phyloP scores from a whole-genome alignment of 352 stramenopile genomes.

The Pythium diclinum region DNA sequence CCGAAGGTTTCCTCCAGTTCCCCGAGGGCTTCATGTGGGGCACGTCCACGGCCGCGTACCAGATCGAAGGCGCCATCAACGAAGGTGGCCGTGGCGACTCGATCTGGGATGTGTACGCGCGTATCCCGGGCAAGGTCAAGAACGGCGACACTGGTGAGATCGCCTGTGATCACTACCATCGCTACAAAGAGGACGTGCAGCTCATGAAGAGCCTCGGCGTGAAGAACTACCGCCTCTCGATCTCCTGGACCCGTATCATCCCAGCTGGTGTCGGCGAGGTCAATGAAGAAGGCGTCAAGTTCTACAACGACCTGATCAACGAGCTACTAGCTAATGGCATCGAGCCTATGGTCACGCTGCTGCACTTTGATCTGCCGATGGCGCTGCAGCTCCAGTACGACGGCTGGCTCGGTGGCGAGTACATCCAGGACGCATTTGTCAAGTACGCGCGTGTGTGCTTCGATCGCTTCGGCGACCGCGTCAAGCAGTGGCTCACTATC shows the following conservation, averaged over 20 bases:
- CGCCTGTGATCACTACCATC: slow-evolving; percentile 91
- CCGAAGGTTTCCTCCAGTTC: slow-evolving; percentile 31
- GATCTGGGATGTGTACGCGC: slow-evolving; percentile 92
- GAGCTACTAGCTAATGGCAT: slow-evolving; percentile 71
- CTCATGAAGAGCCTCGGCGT: slow-evolving; percentile 88
- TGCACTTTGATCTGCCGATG: slow-evolving; percentile 94
- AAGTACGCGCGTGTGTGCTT: slow-evolving; percentile 84
- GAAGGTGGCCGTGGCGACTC: slow-evolving; percentile 75
- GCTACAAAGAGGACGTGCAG: slow-evolving; percentile 85
- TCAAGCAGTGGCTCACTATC: slow-evolving; percentile 93
- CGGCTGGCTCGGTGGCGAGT: slow-evolving; percentile 45
- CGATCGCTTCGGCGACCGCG: slow-evolving; percentile 89
- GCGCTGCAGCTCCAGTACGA: slow-evolving; percentile 53
- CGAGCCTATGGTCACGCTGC: slow-evolving; percentile 89
- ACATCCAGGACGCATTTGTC: slow-evolving; percentile 68
- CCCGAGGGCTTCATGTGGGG: slow-evolving; percentile 79
- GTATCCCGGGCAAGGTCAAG: slow-evolving; percentile 48
- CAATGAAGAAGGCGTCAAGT: slow-evolving; percentile 82
- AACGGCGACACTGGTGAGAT: slow-evolving; percentile 55
- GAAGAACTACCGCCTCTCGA: slow-evolving; percentile 91
- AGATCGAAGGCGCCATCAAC: slow-evolving; percentile 90
- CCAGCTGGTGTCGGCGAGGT: slow-evolving; percentile 32
- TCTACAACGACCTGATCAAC: slow-evolving; percentile 92
- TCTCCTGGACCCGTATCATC: slow-evolving; percentile 91
- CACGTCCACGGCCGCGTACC: slow-evolving; percentile 86